Base-by-base conservation (phyloP, 1,139 yeast species). In the Sugiyamaella novakii region DNA sequence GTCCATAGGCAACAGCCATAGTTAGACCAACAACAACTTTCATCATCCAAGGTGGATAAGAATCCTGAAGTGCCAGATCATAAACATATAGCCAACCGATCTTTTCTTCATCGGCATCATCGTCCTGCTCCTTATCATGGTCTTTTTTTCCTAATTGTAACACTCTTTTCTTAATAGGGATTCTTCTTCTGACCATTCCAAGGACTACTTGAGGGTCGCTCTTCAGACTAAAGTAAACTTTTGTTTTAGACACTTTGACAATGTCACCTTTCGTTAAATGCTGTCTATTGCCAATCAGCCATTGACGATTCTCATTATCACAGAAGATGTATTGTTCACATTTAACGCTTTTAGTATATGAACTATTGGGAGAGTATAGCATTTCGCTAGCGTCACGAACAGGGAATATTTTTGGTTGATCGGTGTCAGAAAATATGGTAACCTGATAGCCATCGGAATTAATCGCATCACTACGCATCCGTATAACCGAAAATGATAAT, bases 81-180 rank as follows among this genome's bases (percentile, higher is more conserved):
- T 55, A 54, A 35, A 56, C 51, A 31, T 59, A 57, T 15, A 59
- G 50, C 62, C 63, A 59, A 22, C 63, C 63, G 7, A 58, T 49
- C 46, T 55, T 59, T 37, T 59, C 63, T 19, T 50, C 53, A 28
- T 55, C 50, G 21, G 59, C 56, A 36, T 56, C 57, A 39, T 58
- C 61, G 37, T 58, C 61, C 8, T 47, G 52, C 19, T 49, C 51
- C 6, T 37, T 43, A 17, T 42, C 45, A 25, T 46, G 46, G 18
- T 33, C 43, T 29, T 22, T 45, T 19, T 35, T 42, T 3, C 46
- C 46, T 11, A 47, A 24, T 33, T 43, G 47, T 17, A 55, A 19
- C 15, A 53, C 46, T n/a, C 57, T 51, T 43, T 54, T 50, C 30
- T 47, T 51, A 27, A 50, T 55, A 10, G 58, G 58, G 8, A 44